Conservation (phyloP, 2,329 filamentous ascomycete genomes). For the Aspergillus sp. region DNA sequence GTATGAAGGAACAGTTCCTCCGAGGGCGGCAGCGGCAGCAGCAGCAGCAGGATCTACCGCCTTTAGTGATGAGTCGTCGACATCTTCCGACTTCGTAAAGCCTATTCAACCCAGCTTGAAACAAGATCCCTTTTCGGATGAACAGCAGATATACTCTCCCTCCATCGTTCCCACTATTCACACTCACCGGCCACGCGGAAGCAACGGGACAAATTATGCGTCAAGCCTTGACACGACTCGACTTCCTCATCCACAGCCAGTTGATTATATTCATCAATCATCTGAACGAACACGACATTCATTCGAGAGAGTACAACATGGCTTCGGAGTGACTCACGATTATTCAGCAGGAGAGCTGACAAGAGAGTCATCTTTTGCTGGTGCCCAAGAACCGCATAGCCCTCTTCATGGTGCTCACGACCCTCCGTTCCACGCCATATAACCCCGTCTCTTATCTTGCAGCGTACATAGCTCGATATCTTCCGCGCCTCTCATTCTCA, state of each 20-base stretch:
- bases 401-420: constrained; percentile 37
- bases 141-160: constrained; percentile 88
- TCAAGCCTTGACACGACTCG: constrained; percentile 49
- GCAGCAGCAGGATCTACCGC: constrained; percentile 40
- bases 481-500: constrained; percentile 24
- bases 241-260: constrained; percentile 59
- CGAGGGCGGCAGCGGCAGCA: constrained; percentile 46
- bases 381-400: constrained; percentile 29
- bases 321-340: constrained; percentile 84
- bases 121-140: constrained; percentile 73
- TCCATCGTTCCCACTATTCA: constrained; percentile 76
- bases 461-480: constrained; percentile 33
- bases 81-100: constrained; percentile 44
- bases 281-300: constrained; percentile 84
- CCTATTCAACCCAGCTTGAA: constrained; percentile 59
- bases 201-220: constrained; percentile 91
- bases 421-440: constrained; percentile 34
- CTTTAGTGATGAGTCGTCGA: constrained; percentile 43
- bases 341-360: constrained; percentile 86
- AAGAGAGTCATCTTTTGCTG: constrained; percentile 66
- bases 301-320: constrained; percentile 80
- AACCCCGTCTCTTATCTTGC: constrained; percentile 27
- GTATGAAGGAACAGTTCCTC: constrained; percentile 54
- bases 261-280: constrained; percentile 66
- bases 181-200: constrained; percentile 79